phyloP scores from a whole-genome alignment of 163 green algal genomes.

The Prototheca stagnorum region DNA sequence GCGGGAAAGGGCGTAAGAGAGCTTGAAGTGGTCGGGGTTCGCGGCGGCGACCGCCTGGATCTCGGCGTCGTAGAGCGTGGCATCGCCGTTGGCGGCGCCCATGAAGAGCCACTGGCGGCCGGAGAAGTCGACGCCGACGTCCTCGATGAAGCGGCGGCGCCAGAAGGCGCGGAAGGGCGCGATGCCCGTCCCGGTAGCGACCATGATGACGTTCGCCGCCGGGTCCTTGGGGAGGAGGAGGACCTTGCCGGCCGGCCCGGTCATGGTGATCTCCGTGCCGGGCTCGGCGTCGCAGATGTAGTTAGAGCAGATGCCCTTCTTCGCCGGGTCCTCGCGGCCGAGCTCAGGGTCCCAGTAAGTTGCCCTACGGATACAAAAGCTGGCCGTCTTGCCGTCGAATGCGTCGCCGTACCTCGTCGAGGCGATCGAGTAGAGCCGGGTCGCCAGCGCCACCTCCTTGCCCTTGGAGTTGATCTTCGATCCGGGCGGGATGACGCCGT shows the following conservation, averaged over 20 bases:
- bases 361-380: slow-evolving; percentile 89
- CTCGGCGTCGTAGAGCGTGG: slow-evolving; percentile 97
- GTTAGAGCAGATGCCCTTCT: slow-evolving; percentile 99
- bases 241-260: slow-evolving; percentile 91
- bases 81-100: slow-evolving; percentile 29
- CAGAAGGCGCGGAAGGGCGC: slow-evolving; percentile 94
- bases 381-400: slow-evolving; percentile 91
- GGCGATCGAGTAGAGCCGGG: slow-evolving; percentile 97
- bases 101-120: slow-evolving; percentile 23
- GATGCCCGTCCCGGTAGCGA: slow-evolving; percentile 97
- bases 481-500: slow-evolving; percentile 92
- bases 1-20: slow-evolving; percentile 90
- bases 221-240: slow-evolving; percentile 82
- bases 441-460: slow-evolving; percentile 87
- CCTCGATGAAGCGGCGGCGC: slow-evolving; percentile 72
- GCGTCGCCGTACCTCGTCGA: slow-evolving; percentile 86
- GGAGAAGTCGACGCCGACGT: slow-evolving; percentile 71
- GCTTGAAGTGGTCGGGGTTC: slow-evolving; percentile 66
- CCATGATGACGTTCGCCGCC: slow-evolving; percentile 83
- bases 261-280: slow-evolving; percentile 88
- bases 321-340: slow-evolving; percentile 82
- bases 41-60: slow-evolving; percentile 41
- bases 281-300: slow-evolving; percentile 90
- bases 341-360: slow-evolving; percentile 81
- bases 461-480: slow-evolving; percentile 87